Conservation (phyloP, 1,284 basidiomycete genomes). For the Naganishia liquefaciens region DNA sequence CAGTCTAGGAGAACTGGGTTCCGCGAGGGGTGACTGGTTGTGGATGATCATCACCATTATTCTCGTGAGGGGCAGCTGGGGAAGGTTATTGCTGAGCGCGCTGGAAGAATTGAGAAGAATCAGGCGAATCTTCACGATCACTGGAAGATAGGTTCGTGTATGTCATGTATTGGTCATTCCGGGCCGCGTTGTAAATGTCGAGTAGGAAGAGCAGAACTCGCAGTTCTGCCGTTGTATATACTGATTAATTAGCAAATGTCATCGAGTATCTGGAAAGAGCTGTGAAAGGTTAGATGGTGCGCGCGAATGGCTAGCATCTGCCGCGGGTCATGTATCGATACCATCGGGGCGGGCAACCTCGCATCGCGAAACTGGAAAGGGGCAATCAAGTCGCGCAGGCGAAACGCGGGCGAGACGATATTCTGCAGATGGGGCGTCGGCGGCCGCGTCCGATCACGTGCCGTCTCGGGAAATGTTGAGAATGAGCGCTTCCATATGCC, state of each 20-base stretch:
- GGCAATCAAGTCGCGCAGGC: no score
- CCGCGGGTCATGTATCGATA: no score
- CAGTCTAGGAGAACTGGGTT: constrained; percentile 27
- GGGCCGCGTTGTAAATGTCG: background rate
- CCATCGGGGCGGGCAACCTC: no score
- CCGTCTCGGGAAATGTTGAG: constrained; percentile 10
- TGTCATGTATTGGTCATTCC: background rate
- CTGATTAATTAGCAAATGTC: background rate
- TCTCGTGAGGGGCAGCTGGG: constrained; percentile 49
- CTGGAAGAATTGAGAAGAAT: constrained; percentile 26
- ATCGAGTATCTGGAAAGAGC: background rate
- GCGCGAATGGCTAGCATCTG: no score
- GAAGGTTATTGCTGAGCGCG: constrained; percentile 29
- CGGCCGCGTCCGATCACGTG: constrained; percentile 17
- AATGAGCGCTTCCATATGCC: constrained; percentile 4
- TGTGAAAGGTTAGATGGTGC: no score
- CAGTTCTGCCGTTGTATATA: background rate
- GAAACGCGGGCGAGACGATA: no score
- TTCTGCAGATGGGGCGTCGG: no score
- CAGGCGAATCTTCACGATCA: constrained; percentile 11
- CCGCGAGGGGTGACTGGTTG: constrained; percentile 44
- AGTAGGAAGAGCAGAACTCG: no score
- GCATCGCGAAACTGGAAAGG: no score
- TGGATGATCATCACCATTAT: constrained; percentile 51
- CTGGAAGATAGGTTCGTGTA: background rate